These are phyloP conservation scores for Stereum hirsutum DNA, from an alignment of 1,284 basidiomycete species.

Conservation along the genomic window DNA sequence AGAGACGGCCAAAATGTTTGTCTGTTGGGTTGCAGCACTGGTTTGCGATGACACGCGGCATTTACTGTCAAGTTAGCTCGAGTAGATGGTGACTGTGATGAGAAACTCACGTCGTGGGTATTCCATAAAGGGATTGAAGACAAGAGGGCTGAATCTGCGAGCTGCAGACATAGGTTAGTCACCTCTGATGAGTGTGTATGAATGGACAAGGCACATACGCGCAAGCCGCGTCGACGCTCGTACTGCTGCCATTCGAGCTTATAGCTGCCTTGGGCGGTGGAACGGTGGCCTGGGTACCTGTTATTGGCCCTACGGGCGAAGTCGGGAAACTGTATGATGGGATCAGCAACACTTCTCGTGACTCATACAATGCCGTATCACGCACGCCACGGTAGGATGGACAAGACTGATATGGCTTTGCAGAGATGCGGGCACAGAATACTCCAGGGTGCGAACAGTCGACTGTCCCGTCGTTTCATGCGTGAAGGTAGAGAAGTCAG, in stretches of 20 bases:
- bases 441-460: conserved; percentile 28
- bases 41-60: too few relatives aligned
- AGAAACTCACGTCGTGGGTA: conserved; percentile 20
- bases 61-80: too few relatives aligned
- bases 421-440: conserved; percentile 30
- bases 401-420: conserved; percentile 28
- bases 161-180: too few relatives aligned
- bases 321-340: too few relatives aligned
- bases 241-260: conserved; percentile 3
- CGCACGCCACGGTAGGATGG: conserved; percentile 28
- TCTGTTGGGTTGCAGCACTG: conserved; percentile 19
- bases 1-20: conserved; percentile 20
- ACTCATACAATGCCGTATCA: background rate
- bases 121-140: conserved; percentile 21
- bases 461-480: conserved; percentile 23
- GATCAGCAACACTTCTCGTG: too few relatives aligned
- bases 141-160: conserved; percentile 20
- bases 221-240: conserved; percentile 14
- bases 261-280: too few relatives aligned
- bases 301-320: conserved; percentile 2
- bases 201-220: too few relatives aligned
- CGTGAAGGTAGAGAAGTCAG: conserved; percentile 30
- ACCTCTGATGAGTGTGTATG: too few relatives aligned
- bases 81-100: too few relatives aligned
- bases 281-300: background rate